Conservation (phyloP, 305 asterid species). For the Fraxinus baroniana region DNA sequence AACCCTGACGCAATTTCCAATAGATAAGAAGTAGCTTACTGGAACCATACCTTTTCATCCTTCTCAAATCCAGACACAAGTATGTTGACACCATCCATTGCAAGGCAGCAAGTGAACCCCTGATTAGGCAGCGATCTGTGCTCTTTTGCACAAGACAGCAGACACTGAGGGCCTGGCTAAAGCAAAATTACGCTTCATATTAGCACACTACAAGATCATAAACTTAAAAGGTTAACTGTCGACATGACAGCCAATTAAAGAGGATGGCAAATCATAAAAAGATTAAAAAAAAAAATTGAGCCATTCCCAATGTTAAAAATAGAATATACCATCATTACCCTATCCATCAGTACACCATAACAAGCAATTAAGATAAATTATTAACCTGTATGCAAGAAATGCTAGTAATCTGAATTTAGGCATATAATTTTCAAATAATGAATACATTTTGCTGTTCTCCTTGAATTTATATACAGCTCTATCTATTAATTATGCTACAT, state of each 20-base stretch:
- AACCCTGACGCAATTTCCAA: not conserved
- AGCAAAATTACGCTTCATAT: slow-evolving; percentile 21
- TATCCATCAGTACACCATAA: slow-evolving; percentile 8
- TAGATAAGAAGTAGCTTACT: slow-evolving; percentile 13
- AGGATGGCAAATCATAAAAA: slow-evolving; percentile 4
- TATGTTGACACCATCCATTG: slow-evolving; percentile 89
- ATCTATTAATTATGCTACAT: not conserved
- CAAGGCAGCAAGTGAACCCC: slow-evolving; percentile 96
- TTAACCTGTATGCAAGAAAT: slow-evolving; percentile 1
- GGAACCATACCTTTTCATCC: slow-evolving; percentile 65
- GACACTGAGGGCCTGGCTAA: slow-evolving; percentile 87
- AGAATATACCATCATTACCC: slow-evolving; percentile 1
- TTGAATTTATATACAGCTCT: not conserved
- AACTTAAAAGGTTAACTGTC: not conserved
- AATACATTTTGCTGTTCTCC: not conserved
- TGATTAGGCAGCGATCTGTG: slow-evolving; percentile 71
- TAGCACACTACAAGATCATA: slow-evolving; percentile 22
- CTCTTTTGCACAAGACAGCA: slow-evolving; percentile 88
- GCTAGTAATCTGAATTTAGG: slow-evolving; percentile 14
- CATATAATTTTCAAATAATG: not conserved
- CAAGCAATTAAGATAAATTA: slow-evolving; percentile 10
- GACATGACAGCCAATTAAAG: slow-evolving; percentile 17
- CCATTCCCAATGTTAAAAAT: slow-evolving; percentile 2
- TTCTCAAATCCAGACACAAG: slow-evolving; percentile 84
- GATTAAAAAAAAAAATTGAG: slow-evolving; percentile 7